Evolutionary conservation across 768 basidiomycete species (phyloP), one percentile per base, ranked within the genome.

Genomic region (Naganishia friedmannii): DNA sequence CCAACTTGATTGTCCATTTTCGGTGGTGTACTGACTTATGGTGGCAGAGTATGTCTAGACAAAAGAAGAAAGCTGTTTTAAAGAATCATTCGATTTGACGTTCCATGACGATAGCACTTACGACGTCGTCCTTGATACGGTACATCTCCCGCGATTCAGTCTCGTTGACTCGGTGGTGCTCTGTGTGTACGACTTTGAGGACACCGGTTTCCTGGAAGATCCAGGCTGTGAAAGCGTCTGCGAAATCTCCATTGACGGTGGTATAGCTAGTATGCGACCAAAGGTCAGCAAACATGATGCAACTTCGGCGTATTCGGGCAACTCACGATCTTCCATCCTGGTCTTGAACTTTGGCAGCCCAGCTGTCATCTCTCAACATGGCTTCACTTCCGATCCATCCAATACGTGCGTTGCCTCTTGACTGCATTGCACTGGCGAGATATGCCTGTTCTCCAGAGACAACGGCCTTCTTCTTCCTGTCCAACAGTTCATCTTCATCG

Each of bases 371-470:
- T 31, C 86, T 87, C 81, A 98, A 89, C 65, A 93, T 72, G 8
- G 90, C 89, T 9, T 88, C 84, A 29, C 92, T 88, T 6, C 95
- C 95, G 6, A 89, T 85, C 83, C 91, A 95, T 5, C 88, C 86
- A 34, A 89, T 86, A 15, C 95, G 86, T 0, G 88, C 88, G 73
- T 89, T 91, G 69, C 86, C 86, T 26, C 84, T 82, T 2, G 92
- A 87, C 80, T 99, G 96, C 85, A 98, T 91, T 7, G 92, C 94
- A 7, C 89, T 89, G 31, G 93, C 92, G 31, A 96, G 82, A 53
- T 87, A 84, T 42, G 93, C 84, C 51, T 85, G 84, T 71, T 86
- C 87, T 9, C 95, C 95, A 0, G 90, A 90, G 87, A 34, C 89
- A 83, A 66, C 92, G 88, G 72, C 70, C 6, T 69, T 55, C 89